These are phyloP conservation scores for Harringtonia aguacate DNA, from an alignment of 2,329 filamentous ascomycete species.

Conservation along the genomic window DNA sequence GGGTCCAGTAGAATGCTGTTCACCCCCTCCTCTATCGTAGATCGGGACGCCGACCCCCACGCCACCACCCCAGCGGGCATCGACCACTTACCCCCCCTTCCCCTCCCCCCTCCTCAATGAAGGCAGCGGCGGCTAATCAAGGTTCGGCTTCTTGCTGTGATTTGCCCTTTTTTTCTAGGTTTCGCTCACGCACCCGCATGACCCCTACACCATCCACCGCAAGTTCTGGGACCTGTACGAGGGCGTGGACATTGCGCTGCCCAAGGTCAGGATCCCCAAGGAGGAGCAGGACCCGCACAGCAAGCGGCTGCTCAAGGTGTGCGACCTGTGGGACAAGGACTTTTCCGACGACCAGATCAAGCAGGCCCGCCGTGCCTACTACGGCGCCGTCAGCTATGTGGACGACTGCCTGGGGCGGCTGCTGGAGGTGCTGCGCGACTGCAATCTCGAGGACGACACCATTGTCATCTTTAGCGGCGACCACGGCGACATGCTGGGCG, in stretches of 20 bases:
- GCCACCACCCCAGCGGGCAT: too few relatives aligned
- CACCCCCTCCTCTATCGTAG: background rate
- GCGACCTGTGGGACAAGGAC: conserved; percentile 75
- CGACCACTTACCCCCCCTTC: too few relatives aligned
- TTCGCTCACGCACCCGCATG: conserved; percentile 88
- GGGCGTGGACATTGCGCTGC: conserved; percentile 74
- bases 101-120: too few relatives aligned
- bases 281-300: conserved; percentile 81
- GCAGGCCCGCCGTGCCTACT: conserved; percentile 78
- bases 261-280: conserved; percentile 65
- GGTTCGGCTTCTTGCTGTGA: background rate
- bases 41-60: background rate
- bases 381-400: conserved; percentile 86
- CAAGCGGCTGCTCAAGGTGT: conserved; percentile 74
- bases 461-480: conserved; percentile 89
- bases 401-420: conserved; percentile 86
- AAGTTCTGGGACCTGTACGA: conserved; percentile 93
- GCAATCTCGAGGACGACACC: conserved; percentile 71
- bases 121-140: too few relatives aligned
- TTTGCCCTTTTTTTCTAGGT: conserved; percentile 31
- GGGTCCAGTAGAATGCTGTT: background rate
- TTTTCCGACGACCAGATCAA: conserved; percentile 81
- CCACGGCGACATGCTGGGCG: conserved; percentile 92
- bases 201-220: conserved; percentile 87
- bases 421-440: conserved; percentile 65